These are phyloP conservation scores for Saitozyma sp. DNA, from an alignment of 768 basidiomycete genomes.

Conservation along the genomic window DNA sequence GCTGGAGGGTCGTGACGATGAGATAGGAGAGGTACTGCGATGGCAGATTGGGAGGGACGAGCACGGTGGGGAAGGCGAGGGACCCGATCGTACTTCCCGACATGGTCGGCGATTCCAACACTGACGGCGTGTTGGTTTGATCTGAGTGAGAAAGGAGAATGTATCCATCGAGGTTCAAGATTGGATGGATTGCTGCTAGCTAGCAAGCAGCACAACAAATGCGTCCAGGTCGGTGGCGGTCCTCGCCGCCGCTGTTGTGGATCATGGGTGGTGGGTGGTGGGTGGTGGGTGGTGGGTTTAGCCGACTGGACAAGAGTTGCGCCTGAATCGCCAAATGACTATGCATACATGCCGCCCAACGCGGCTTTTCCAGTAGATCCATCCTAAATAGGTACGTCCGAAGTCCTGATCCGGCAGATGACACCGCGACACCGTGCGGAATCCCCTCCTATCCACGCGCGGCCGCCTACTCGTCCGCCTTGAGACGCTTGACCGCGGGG, in stretches of 20 bases:
- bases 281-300: no score
- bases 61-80: background rate
- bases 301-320: no score
- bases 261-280: no score
- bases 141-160: background rate
- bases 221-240: no score
- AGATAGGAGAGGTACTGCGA: conserved; percentile 25
- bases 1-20: conserved; percentile 24
- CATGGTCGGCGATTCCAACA: background rate
- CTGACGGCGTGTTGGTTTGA: conserved; percentile 1
- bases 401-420: background rate
- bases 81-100: background rate
- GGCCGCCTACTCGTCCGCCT: conserved; percentile 22
- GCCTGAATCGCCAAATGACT: no score
- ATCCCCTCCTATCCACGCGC: background rate
- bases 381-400: no score
- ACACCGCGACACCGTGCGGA: background rate
- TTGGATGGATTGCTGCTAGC: background rate
- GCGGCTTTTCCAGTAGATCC: conserved; percentile 3
- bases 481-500: conserved; percentile 27
- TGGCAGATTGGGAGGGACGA: conserved; percentile 22
- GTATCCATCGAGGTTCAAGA: background rate
- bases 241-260: no score
- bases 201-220: background rate
- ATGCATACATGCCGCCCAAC: conserved; percentile 1